Percentiles rank a stretch among this genome's conserved stretches.
phyloP scores from a whole-genome alignment of 1,139 yeast genomes.

The Eremothecium sinecaudum region DNA sequence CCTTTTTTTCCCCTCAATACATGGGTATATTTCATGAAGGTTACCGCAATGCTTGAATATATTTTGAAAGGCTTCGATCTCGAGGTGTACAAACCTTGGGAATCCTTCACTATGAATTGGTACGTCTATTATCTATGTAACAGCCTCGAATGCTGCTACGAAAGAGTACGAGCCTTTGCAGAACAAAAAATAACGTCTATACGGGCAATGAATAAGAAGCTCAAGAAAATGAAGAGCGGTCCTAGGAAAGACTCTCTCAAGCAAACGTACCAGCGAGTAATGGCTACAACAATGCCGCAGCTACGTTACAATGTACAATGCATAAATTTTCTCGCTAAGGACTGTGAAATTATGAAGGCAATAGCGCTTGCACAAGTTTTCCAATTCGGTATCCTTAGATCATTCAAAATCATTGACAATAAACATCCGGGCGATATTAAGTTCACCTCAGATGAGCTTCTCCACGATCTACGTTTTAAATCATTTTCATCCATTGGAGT shows the following conservation, averaged over 20 bases:
- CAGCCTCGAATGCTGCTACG: slow-evolving; percentile 41
- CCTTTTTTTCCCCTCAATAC: slow-evolving; percentile 52
- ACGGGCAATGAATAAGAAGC: slow-evolving; percentile 34
- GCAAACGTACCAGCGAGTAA: slow-evolving; percentile 21
- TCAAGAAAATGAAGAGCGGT: slow-evolving; percentile 38
- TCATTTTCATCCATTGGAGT: slow-evolving; percentile 78
- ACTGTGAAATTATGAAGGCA: slow-evolving; percentile 33
- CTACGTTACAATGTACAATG: slow-evolving; percentile 17
- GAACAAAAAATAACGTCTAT: slow-evolving; percentile 35
- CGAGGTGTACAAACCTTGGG: slow-evolving; percentile 66
- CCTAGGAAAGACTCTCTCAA: slow-evolving; percentile 30
- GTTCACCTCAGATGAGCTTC: slow-evolving; percentile 38
- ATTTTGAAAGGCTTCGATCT: slow-evolving; percentile 67
- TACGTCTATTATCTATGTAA: slow-evolving; percentile 47
- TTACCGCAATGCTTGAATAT: slow-evolving; percentile 63
- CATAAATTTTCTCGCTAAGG: slow-evolving; percentile 30
- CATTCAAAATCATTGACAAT: slow-evolving; percentile 31
- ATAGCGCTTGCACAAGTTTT: slow-evolving; percentile 35
- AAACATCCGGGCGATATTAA: slow-evolving; percentile 34
- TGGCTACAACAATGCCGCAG: slow-evolving; percentile 23
- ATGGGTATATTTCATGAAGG: slow-evolving; percentile 57
- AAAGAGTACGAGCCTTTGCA: slow-evolving; percentile 40
- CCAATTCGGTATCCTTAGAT: slow-evolving; percentile 35
- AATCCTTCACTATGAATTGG: slow-evolving; percentile 61
- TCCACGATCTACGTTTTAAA: slow-evolving; percentile 67